Evolutionary conservation across 139 green algal genomes (phyloP), one percentile per base, ranked within the genome.

Genomic region (Chlamydomonas schloesseri): DNA sequence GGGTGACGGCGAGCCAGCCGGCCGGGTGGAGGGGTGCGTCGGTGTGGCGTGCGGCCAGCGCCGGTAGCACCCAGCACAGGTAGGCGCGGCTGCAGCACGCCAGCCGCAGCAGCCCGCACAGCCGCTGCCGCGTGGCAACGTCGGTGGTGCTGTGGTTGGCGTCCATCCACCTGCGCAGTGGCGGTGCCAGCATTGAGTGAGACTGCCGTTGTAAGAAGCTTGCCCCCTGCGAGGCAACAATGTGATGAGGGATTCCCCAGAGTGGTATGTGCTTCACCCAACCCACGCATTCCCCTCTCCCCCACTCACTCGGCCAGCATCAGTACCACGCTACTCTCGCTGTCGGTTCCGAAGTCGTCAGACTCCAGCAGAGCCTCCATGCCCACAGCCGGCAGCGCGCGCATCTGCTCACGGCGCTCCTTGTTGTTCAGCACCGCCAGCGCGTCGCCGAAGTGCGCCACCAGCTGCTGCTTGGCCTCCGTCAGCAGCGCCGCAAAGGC

Each of bases 321-420:
- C 46, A 74, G 31, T 15, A 84, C 29, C 8, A 84, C 29, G 31
- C 64, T 84, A 46, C 64, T 50, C 46, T 84, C 78, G 46, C 21
- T 53, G 78, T 84, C 78, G 31, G 78, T 65, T 21, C 64, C 64
- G 4, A 75, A 67, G 64, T 74, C 64, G 64, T 84, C 78, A 4
- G 42, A 75, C 21, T 65, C 64, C 5, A 84, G 78, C 46, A 84
- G 65, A n/a, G 21, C 78, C 78, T 84, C 64, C 64, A 84, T 10
- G 24, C 55, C 64, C 47, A 33, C 47, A 0, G 64, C 64, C 6
- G 78, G 78, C n/a, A 84, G 64, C 6, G 53, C 15, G 15, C 67
- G 47, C 20, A 74, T n/a, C 29, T 74, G 64, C 29, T 53, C 28
- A 2, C 18, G 15, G 23, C 75, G 78, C 9, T 24, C 0, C 6